Evolutionary conservation across 257 asterid species (phyloP).

Genomic region (Leptodermis oblonga): DNA sequence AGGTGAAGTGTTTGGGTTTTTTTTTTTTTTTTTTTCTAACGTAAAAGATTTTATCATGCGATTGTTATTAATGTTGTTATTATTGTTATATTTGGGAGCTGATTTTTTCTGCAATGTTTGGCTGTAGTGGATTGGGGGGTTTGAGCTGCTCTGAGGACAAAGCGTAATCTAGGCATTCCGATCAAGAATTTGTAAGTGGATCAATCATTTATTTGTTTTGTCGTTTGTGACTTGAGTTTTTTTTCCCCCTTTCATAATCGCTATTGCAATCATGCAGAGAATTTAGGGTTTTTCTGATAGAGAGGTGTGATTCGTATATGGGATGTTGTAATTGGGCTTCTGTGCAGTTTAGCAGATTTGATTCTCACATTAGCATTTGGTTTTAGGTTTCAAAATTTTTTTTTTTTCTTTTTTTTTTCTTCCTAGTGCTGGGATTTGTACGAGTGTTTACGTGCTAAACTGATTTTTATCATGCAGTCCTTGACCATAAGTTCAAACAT

Average conservation of each 20-base stretch:
- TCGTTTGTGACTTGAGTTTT: background rate
- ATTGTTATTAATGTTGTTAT: background rate
- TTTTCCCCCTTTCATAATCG: background rate
- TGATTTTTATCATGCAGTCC: background rate
- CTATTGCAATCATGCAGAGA: background rate
- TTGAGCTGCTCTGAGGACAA: constrained; percentile 24
- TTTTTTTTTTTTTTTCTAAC: background rate
- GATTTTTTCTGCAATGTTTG: constrained; percentile 14
- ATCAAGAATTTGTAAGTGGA: constrained; percentile 40
- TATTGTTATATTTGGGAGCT: background rate
- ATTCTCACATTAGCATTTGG: too few relatives aligned
- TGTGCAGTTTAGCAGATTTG: constrained; percentile 2
- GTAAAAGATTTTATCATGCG: background rate
- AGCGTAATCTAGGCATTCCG: constrained; percentile 22
- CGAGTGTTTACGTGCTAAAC: background rate
- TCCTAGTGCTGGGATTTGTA: background rate
- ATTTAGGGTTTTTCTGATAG: background rate
- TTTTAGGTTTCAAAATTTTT: background rate
- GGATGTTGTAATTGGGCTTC: background rate
- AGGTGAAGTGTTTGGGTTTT: background rate
- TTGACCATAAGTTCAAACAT: background rate
- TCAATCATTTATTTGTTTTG: background rate
- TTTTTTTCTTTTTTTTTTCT: background rate
- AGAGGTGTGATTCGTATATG: background rate
- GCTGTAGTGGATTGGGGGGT: constrained; percentile 23